Percentiles rank a stretch among this genome's conserved stretches.
These are phyloP conservation scores for Xylaria sp. DNA, from an alignment of 2,329 filamentous ascomycete genomes.

Conservation along the genomic window DNA sequence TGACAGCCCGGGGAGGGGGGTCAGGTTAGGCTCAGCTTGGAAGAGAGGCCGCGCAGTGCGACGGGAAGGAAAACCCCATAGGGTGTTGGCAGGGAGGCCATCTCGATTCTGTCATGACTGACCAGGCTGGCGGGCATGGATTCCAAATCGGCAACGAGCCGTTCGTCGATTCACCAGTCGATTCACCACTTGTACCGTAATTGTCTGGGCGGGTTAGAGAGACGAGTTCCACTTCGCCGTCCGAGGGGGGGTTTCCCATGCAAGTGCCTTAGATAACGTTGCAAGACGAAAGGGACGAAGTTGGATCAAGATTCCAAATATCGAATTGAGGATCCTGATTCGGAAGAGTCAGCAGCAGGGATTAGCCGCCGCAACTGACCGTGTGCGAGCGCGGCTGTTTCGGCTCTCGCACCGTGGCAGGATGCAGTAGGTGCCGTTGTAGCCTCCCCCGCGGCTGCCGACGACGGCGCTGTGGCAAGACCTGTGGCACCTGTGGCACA, in stretches of 20 bases:
- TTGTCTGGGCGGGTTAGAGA: not conserved
- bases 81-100: not conserved
- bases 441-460: too few relatives aligned
- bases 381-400: conserved; percentile 21
- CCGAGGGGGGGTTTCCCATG: not conserved
- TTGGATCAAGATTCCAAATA: conserved; percentile 33
- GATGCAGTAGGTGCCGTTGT: too few relatives aligned
- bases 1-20: not conserved
- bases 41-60: conserved; percentile 10
- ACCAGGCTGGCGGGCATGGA: conserved; percentile 14
- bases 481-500: not conserved
- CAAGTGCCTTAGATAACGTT: not conserved
- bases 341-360: conserved; percentile 32
- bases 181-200: conserved; percentile 1
- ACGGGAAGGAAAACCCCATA: conserved; percentile 13
- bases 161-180: not conserved
- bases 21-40: conserved; percentile 21
- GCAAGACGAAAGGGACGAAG: conserved; percentile 17
- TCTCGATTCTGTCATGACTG: conserved; percentile 23
- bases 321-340: conserved; percentile 15
- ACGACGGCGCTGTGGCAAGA: not conserved
- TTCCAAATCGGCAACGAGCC: conserved; percentile 27
- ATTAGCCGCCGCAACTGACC: conserved; percentile 23
- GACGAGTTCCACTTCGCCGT: conserved; percentile 17
- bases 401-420: conserved; percentile 1